Percentiles rank a stretch among this genome's conserved stretches.
phyloP scores from a whole-genome alignment of 495 filamentous ascomycete species.

The Neohortaea acidophila region DNA sequence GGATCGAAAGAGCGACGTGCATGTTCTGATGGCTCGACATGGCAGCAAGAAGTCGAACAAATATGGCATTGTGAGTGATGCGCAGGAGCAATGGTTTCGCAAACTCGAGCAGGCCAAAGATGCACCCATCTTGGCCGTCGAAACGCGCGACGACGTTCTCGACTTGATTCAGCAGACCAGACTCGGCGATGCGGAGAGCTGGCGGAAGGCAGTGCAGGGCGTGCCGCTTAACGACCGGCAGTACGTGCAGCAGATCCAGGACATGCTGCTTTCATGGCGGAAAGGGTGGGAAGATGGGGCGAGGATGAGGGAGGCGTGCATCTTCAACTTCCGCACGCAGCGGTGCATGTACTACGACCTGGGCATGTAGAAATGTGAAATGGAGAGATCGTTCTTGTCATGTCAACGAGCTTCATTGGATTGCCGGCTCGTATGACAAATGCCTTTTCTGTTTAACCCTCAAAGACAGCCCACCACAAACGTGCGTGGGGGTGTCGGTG shows the following conservation, averaged over 20 bases:
- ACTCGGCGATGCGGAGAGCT: conserved; percentile 70
- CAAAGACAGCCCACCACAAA: conserved; percentile 14
- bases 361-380: conserved; percentile 13
- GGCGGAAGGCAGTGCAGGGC: conserved; percentile 66
- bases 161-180: conserved; percentile 60
- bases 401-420: not conserved
- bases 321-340: conserved; percentile 29
- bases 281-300: conserved; percentile 37
- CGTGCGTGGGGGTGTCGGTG: conserved; percentile 19
- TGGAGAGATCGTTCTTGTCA: not conserved
- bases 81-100: conserved; percentile 17
- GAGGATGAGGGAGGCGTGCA: conserved; percentile 22
- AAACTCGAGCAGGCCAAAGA: conserved; percentile 43
- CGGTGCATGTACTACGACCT: conserved; percentile 26
- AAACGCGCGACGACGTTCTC: conserved; percentile 74
- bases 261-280: conserved; percentile 49
- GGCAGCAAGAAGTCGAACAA: conserved; percentile 85
- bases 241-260: conserved; percentile 77
- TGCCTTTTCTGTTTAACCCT: conserved; percentile 2
- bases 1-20: conserved; percentile 50
- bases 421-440: conserved; percentile 1
- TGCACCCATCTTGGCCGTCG: conserved; percentile 73
- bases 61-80: conserved; percentile 65
- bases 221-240: conserved; percentile 63
- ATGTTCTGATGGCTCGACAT: conserved; percentile 63